These are phyloP conservation scores for Tilletia indica DNA, from an alignment of 1,284 basidiomycete species.

Conservation along the genomic window DNA sequence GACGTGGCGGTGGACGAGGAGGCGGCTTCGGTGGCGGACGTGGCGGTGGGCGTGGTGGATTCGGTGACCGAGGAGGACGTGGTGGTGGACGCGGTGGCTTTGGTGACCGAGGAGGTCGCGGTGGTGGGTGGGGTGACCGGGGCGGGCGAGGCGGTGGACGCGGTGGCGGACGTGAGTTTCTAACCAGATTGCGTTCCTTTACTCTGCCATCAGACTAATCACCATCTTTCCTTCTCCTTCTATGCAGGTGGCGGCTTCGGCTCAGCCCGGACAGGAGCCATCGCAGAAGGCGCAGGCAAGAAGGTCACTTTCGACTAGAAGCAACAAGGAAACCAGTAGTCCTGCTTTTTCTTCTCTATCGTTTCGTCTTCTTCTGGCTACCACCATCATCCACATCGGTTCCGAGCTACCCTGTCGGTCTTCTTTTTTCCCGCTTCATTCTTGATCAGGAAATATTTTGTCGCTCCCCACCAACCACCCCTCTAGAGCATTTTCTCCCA, in stretches of 20 bases:
- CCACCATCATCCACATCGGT: too few species aligned
- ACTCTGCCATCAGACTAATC: not conserved
- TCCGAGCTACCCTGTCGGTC: too few species aligned
- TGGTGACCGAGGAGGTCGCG: slow-evolving; percentile 35
- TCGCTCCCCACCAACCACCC: too few species aligned
- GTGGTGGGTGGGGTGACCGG: slow-evolving; percentile 23
- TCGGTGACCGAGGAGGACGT: slow-evolving; percentile 56
- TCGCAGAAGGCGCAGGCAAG: slow-evolving; percentile 71
- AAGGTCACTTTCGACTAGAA: slow-evolving; percentile 72
- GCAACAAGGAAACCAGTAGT: not conserved
- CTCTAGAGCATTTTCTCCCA: too few species aligned
- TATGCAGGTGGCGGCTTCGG: slow-evolving; percentile 57
- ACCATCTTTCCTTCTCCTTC: not conserved
- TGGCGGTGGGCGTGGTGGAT: slow-evolving; percentile 59
- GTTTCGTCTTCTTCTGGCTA: too few species aligned
- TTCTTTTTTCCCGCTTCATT: too few species aligned
- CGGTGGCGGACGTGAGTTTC: slow-evolving; percentile 1
- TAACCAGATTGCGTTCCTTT: not conserved
- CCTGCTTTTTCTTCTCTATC: too few species aligned
- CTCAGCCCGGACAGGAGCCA: slow-evolving; percentile 64
- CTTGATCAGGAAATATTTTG: too few species aligned
- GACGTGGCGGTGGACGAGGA: slow-evolving; percentile 34
- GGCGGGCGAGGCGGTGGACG: slow-evolving; percentile 7
- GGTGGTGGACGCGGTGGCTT: slow-evolving; percentile 54
- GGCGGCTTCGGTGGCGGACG: slow-evolving; percentile 42